Base-by-base conservation (phyloP, 2,329 filamentous ascomycete genomes). In the Chrysoporthe puriensis region DNA sequence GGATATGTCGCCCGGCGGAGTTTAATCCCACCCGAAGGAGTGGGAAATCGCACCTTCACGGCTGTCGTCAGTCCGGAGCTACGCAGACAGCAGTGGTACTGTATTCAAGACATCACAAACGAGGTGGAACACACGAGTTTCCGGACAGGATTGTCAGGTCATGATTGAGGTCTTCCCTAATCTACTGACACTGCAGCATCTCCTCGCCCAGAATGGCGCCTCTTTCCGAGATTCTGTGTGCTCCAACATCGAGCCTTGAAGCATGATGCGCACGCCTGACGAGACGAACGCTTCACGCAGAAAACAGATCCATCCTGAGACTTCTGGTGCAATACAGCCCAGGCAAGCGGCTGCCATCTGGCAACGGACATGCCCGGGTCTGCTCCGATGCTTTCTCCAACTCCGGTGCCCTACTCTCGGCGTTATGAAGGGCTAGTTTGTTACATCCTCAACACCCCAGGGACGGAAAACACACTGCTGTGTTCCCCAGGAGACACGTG, bases 371-470 rank as follows among this genome's bases (percentile, higher is more conserved):
- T 34, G 26, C 26, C 34, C 54, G 8, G 16, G 32, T 36, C 54
- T 57, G 40, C 40, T 7, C 13, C 42, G 9, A 1, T 61, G 59
- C 36, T 32, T 34, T 13, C 54, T 40, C 32, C 26, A 9, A 48
- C 56, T 64, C 43, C 63, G 13, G 34, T 66, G 67, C 67, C 67
- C 67, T 64, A 68, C 67, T 63, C 67, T 68, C 67, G 56, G 67
- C 67, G 48, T 68, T 68, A 63, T 60, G 67, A 68, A 58, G 67
- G 67, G 67, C 67, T 56, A 59, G 59, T n/a, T 36, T 59, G 6
- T 21, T 21, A 60, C 13, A 66, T 68, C 63, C 64, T 63, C 67
- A 60, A 68, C 63, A 44, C 54, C 43, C 43, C 52, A 21, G 64
- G 46, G 63, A 63, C 21, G 64, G 14, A 40, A 61, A 43, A 52